Evolutionary conservation across 2,329 filamentous ascomycete genomes (phyloP), one percentile per base, ranked within the genome.

Genomic region (Alternaria arborescens): DNA sequence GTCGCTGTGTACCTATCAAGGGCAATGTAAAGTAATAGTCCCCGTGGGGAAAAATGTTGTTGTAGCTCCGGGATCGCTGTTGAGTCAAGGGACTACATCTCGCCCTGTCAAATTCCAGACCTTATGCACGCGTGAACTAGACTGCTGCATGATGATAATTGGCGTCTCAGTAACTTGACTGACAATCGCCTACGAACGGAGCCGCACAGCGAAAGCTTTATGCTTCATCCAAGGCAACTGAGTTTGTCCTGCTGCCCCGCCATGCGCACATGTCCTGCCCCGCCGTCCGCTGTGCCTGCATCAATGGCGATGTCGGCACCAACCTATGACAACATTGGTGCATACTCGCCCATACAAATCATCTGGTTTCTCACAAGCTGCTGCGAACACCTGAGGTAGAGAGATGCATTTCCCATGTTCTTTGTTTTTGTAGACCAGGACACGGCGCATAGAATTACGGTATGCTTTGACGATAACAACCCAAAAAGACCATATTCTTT

Each of bases 1-100:
- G 47, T 46, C 58, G 59, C 8, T 55, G 44, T 60, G 47, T 52
- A 41, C 48, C 26, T 32, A 46, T 47, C 46, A 28, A 50, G 16
- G n/a, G 20, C 34, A 32, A 54, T 56, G 56, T 55, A 20, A 52
- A 50, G 52, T 34, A 38, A 32, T 41, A 30, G 63, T 59, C 65
- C 67, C 69, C 68, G 69, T 72, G 66, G 69, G 70, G 70, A 60
- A 57, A 70, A 62, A 63, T 68, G 62, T 67, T 67, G 60, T 57
- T 62, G 63, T 55, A 66, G 66, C 69, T 72, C 70, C 70, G 70
- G 56, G 60, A 69, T 72, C 70, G 70, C 70, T 67, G 57, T 67
- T 60, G 70, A 72, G 63, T 72, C 69, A 70, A 68, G 60, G 61
- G 62, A 66, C 43, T 55, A 24, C 47, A 38, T 50, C 58, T 57